Evolutionary conservation across 148 eudicot species (phyloP).

Genomic region (Selenicereus undatus): DNA sequence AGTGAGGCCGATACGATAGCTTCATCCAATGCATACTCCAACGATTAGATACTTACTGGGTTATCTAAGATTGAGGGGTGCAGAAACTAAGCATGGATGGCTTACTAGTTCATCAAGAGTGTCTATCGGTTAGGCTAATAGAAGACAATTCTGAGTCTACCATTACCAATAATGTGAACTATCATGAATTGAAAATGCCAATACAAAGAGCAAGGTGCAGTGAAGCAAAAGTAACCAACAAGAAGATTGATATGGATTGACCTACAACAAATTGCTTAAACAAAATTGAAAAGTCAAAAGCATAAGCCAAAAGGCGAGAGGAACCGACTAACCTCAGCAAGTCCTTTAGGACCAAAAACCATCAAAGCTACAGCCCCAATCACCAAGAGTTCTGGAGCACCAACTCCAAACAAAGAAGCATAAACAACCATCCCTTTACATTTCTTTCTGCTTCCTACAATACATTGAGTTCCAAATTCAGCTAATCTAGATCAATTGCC

Average conservation of each 20-base stretch:
- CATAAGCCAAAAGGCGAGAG: neutral
- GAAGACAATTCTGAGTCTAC: no score
- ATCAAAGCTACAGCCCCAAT: constrained; percentile 96
- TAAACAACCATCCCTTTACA: constrained; percentile 57
- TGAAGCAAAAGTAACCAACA: neutral
- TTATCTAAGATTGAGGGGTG: no score
- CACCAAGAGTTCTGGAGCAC: constrained; percentile 96
- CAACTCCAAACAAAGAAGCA: constrained; percentile 96
- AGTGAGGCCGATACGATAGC: no score
- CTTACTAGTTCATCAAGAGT: no score
- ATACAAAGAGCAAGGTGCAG: neutral
- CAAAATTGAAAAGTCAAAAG: neutral
- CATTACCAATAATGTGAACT: neutral
- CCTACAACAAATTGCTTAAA: no score
- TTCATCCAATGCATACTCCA: no score
- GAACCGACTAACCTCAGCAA: constrained; percentile 70
- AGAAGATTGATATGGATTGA: neutral
- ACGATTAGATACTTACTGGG: no score
- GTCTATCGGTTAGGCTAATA: no score
- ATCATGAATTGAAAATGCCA: neutral
- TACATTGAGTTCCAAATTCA: constrained; percentile 20
- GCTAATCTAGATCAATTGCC: neutral
- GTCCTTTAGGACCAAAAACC: constrained; percentile 97
- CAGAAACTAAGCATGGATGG: no score
- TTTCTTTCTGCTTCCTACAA: constrained; percentile 51